Evolutionary conservation across 176 grass and related monocot genomes (phyloP), one percentile per base, ranked within the genome.

Genomic region (Urochloa ruziziensis): DNA sequence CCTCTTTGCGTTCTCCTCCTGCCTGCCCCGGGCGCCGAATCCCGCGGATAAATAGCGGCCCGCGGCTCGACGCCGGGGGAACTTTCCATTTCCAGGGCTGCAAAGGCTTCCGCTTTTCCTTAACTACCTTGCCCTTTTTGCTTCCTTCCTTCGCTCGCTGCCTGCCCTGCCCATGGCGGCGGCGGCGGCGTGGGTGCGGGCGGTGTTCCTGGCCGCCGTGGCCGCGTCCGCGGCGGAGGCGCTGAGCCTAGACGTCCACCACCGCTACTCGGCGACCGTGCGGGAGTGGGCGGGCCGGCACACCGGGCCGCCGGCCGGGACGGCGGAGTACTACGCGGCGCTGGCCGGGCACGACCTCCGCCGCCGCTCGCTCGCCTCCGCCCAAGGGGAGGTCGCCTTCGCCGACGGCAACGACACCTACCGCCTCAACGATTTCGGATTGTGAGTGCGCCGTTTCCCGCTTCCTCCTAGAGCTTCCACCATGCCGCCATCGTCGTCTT

Each of bases 171-270:
- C 21, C 2, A 88, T 88, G 86, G 81, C 46, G 43, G 59, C 62
- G 42, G 48, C 62, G 15, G 16, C 29, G 30, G 48, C 60, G 19
- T 10, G 61, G 36, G 53, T 21, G 53, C 84, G 89, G 37, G 59
- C n/a, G 25, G 79, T 90, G 75, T 74, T 90, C 7, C 42, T 67
- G 9, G 63, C 67, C 24, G 54, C 11, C 23, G 23, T 60, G 21
- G 47, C 49, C 0, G 58, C 85, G 43, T 17, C 62, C 29, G 52
- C 60, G 11, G 90, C 89, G 36, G 81, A 64, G 17, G 78, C 74
- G 33, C 73, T 98, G 47, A 87, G 85, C 74, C 67, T 98, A 24
- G 93, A 98, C 42, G 88, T 98, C 54, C 96, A 98, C 85, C 91
- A 98, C 80, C 82, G 91, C 29, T 98, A 95, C 93, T 98, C 96